Conservation (phyloP, 225 moss, liverwort and hornwort species). For the Pseudisothecium myosuroides region DNA sequence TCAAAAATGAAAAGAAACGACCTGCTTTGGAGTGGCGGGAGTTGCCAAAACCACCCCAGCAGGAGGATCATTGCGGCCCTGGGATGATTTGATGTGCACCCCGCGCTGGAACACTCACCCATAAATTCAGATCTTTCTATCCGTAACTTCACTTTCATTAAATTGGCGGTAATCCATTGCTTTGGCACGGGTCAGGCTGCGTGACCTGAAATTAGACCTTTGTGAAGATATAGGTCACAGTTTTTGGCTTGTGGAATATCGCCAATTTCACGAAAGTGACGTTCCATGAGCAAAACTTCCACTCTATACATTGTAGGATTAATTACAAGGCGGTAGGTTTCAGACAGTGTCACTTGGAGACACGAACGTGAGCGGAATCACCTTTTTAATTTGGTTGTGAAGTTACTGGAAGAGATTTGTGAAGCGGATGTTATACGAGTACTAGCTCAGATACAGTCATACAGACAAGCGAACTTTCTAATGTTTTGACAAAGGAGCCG, state of each 20-base stretch:
- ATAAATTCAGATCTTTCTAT: neutral
- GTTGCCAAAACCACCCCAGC: neutral
- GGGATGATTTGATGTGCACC: neutral
- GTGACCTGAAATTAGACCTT: neutral
- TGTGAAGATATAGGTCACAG: neutral
- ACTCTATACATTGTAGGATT: neutral
- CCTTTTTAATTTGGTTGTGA: neutral
- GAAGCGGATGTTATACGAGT: neutral
- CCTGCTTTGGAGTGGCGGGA: neutral
- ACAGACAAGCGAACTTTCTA: neutral
- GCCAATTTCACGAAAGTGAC: neutral
- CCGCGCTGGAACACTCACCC: neutral
- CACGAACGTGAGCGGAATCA: neutral
- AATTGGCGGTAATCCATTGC: neutral
- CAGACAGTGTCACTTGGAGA: neutral
- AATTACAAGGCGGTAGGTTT: neutral
- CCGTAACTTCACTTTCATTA: neutral
- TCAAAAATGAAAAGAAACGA: too few species aligned
- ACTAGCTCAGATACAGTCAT: too few species aligned
- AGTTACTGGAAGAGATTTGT: neutral
- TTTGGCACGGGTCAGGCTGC: accelerated
- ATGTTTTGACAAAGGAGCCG: too few species aligned
- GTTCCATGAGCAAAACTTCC: neutral
- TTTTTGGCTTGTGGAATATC: neutral
- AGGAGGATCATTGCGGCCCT: too few species aligned